These are phyloP conservation scores for Mycena olivaceomarginata DNA, from an alignment of 768 basidiomycete species.

Conservation along the genomic window DNA sequence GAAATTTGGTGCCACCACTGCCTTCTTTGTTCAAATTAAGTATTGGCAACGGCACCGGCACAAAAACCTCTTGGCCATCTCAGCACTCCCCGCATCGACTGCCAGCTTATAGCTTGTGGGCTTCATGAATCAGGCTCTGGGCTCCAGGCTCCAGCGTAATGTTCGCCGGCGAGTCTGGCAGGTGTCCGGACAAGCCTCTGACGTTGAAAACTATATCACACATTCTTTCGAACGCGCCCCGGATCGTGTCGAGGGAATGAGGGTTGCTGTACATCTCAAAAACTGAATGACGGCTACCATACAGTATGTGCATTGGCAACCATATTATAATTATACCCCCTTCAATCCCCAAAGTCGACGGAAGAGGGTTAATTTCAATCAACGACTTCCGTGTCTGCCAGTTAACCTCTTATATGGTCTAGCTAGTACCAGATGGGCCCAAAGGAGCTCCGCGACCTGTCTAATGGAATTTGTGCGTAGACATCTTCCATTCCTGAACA, in stretches of 20 bases:
- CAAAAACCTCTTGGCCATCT: slow-evolving; percentile 23
- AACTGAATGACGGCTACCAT: neutral
- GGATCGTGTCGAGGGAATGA: neutral
- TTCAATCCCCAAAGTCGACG: slow-evolving; percentile 11
- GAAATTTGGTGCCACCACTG: slow-evolving; percentile 10
- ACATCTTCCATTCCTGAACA: slow-evolving; percentile 3
- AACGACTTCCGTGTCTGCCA: slow-evolving; percentile 17
- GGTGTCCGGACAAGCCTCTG: slow-evolving; percentile 7
- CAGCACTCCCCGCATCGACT: slow-evolving; percentile 12
- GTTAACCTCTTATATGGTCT: slow-evolving; percentile 11
- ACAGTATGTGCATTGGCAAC: slow-evolving; percentile 1
- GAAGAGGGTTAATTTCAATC: slow-evolving; percentile 21
- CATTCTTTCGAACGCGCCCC: slow-evolving; percentile 3
- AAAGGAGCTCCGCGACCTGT: neutral
- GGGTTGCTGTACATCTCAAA: neutral
- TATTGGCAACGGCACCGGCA: slow-evolving; percentile 12
- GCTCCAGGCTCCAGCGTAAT: slow-evolving; percentile 15
- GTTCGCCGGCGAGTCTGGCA: neutral
- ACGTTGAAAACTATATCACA: neutral
- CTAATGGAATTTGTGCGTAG: slow-evolving; percentile 1
- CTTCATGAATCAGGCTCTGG: slow-evolving; percentile 1
- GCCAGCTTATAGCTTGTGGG: slow-evolving; percentile 7
- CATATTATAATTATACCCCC: slow-evolving; percentile 11
- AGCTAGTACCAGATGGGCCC: slow-evolving; percentile 9
- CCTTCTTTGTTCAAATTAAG: slow-evolving; percentile 25